These are phyloP conservation scores for Carex scoparia DNA, from an alignment of 176 grass and related monocot species.

Conservation along the genomic window DNA sequence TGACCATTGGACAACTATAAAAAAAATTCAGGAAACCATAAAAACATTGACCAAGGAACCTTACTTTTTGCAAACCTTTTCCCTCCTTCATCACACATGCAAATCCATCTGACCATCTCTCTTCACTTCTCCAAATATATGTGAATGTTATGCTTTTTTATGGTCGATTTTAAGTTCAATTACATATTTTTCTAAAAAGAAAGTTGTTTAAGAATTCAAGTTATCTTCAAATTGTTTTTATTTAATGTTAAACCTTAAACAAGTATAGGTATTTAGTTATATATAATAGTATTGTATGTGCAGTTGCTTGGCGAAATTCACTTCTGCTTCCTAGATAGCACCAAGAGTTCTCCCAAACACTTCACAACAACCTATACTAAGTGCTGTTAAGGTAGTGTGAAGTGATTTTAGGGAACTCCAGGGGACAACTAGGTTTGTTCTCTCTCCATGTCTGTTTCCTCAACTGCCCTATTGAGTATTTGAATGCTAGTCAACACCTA, in stretches of 20 bases:
- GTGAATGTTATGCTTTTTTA: not conserved
- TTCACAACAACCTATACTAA: conserved; percentile 28
- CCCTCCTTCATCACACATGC: not conserved
- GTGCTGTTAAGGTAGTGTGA: conserved; percentile 10
- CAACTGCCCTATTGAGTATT: not conserved
- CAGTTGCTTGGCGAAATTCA: not conserved
- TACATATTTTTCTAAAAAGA: not conserved
- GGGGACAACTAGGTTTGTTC: conserved; percentile 14
- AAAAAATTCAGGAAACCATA: not conserved
- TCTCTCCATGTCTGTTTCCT: not conserved
- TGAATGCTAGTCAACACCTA: conserved; percentile 20
- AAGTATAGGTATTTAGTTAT: too few relatives aligned
- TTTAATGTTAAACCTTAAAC: not conserved
- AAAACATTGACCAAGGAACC: not conserved
- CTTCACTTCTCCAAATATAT: not conserved
- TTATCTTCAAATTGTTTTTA: not conserved
- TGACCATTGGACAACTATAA: not conserved
- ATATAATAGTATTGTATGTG: not conserved
- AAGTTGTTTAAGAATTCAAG: not conserved
- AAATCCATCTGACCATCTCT: not conserved
- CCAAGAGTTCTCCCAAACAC: conserved; percentile 52
- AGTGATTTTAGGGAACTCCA: conserved; percentile 34
- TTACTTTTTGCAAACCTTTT: not conserved
- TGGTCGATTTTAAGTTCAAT: not conserved
- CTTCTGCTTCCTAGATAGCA: not conserved